Percentiles rank a stretch among this genome's conserved stretches.
These are phyloP conservation scores for Ogataea trehalophila DNA, from an alignment of 805 yeast genomes.

Conservation along the genomic window DNA sequence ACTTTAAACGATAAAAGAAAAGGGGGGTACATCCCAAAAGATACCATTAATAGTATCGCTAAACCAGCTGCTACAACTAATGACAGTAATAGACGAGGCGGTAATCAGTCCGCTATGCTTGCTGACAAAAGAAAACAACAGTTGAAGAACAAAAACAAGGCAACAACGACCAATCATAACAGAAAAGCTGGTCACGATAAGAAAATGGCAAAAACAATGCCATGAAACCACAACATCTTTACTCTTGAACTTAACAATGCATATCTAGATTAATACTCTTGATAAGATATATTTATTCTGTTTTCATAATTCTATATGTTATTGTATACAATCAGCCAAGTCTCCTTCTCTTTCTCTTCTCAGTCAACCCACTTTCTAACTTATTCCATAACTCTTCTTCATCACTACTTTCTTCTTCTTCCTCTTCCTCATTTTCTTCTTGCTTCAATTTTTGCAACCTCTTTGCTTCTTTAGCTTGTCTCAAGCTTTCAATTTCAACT, in stretches of 20 bases:
- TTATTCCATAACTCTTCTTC: constrained; percentile 32
- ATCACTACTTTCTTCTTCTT: constrained; percentile 31
- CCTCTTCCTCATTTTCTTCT: constrained; percentile 28
- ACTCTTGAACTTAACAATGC: neutral
- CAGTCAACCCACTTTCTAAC: constrained; percentile 19
- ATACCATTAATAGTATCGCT: neutral
- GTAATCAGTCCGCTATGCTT: constrained; percentile 1
- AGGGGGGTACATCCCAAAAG: neutral
- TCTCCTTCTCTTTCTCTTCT: constrained; percentile 28
- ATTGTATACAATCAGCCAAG: constrained; percentile 2
- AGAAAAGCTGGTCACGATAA: constrained; percentile 58
- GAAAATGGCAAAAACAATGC: constrained; percentile 34
- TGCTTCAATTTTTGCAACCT: constrained; percentile 3
- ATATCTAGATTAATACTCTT: neutral
- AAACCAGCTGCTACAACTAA: neutral
- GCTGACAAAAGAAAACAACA: constrained; percentile 33
- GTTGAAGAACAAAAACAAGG: constrained; percentile 51
- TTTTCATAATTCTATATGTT: neutral
- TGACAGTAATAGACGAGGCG: neutral
- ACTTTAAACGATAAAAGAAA: constrained; percentile 9
- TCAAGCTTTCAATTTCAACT: constrained; percentile 36
- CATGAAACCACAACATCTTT: too few relatives aligned
- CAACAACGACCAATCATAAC: constrained; percentile 57
- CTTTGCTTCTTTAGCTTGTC: constrained; percentile 28
- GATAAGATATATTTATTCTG: neutral